phyloP scores from a whole-genome alignment of 306 rosid genomes.

The Hippophae rhamnoides region DNA sequence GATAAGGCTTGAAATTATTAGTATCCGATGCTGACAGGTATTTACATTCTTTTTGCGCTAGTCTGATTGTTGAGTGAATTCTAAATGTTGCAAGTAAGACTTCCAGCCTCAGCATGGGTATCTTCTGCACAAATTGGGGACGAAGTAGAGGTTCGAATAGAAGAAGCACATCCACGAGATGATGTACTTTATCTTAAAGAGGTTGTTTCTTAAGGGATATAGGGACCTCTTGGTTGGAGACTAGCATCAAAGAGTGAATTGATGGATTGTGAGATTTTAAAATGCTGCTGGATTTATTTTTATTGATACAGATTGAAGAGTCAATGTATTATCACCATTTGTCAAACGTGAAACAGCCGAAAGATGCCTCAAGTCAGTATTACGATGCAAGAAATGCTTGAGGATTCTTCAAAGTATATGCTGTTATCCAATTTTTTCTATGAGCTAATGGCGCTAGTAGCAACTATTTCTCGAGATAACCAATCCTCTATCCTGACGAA shows the following conservation, averaged over 20 bases:
- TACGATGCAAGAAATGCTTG: too few species aligned
- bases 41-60: background rate
- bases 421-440: too few species aligned
- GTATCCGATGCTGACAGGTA: background rate
- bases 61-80: background rate
- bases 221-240: slow-evolving; percentile 1
- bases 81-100: slow-evolving; percentile 56
- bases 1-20: too few species aligned
- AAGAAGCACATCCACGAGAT: slow-evolving; percentile 84
- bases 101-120: slow-evolving; percentile 70
- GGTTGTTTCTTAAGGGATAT: slow-evolving; percentile 28
- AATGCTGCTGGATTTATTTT: background rate
- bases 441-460: too few species aligned
- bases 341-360: too few species aligned
- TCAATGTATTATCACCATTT: too few species aligned
- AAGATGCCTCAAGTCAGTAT: too few species aligned
- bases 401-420: too few species aligned
- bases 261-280: background rate
- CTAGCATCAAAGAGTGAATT: background rate
- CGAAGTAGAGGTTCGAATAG: slow-evolving; percentile 67
- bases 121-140: slow-evolving; percentile 67
- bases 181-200: slow-evolving; percentile 67
- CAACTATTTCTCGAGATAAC: too few species aligned
- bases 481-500: too few species aligned
- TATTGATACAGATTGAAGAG: background rate